Base-by-base conservation (phyloP, 2,329 filamentous ascomycete species). In the Aspergillus nomiae region DNA sequence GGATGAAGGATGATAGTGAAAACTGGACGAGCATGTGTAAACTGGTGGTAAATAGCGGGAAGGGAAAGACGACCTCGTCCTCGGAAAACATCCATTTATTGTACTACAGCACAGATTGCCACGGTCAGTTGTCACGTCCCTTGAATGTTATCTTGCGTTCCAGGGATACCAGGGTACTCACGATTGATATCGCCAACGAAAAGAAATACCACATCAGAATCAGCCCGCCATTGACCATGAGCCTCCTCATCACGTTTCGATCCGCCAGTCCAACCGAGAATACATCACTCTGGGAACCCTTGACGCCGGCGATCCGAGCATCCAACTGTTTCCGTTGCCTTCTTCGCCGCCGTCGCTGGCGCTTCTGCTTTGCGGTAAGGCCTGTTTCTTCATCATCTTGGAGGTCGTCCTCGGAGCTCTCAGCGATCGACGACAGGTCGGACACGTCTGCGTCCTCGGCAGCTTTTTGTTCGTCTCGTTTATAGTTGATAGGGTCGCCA, bases 41-140 rank as follows among this genome's bases (percentile, higher is more conserved):
- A 67, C 92, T 92, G 4, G 95, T 99, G 12, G 94, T 97, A 79
- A 98, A 98, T 56, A 99, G 86, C 45, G 95, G 95, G 73, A 95
- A 98, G 58, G 92, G 89, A 76, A 99, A 99, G 78, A 97, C 90
- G 70, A 96, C 87, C 69, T 90, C 88, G 69, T 90, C 86, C 65
- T 90, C 86, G 73, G 92, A 91, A 80, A 99, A 98, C 94, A 99
- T 98, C 95, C 95, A 98, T 82, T 97, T 98, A 85, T 99, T 99
- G 84, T 98, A 99, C 90, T 95, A 70, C 43, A 60, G 11, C 54
- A 28, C 28, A 38, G 21, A 28, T 9, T 24, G 26, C 46, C 46
- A 21, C 9, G 32, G 45, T 41, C 34, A 57, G 55, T 61, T 30
- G 46, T 36, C 51, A 56, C 24, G 46, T 8, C 24, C 21, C 11